Percentiles rank a stretch among this genome's conserved stretches.
Conservation (phyloP, 768 basidiomycete genomes). For the Trametopsis cervina region DNA sequence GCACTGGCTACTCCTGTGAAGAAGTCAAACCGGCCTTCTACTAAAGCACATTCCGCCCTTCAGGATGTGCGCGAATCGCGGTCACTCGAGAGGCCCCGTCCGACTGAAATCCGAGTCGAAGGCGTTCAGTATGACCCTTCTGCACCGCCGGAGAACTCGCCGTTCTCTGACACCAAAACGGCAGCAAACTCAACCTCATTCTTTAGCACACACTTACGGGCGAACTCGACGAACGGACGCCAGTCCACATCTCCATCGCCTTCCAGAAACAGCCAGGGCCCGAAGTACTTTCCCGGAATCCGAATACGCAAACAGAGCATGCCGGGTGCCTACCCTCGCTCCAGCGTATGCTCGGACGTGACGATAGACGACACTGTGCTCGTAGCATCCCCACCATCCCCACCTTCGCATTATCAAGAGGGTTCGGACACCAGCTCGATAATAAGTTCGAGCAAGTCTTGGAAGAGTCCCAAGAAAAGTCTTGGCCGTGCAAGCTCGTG, state of each 20-base stretch:
- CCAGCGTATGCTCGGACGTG: constrained; percentile 54
- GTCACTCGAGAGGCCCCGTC: background rate
- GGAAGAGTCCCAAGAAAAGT: constrained; percentile 20
- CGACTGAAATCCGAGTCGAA: background rate
- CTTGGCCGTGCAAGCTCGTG: constrained; percentile 21
- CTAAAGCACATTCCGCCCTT: constrained; percentile 6
- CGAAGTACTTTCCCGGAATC: constrained; percentile 24
- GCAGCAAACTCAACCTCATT: background rate
- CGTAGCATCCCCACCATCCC: constrained; percentile 54
- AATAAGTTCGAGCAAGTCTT: constrained; percentile 26
- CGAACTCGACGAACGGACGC: background rate
- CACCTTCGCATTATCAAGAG: constrained; percentile 19
- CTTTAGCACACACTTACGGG: background rate
- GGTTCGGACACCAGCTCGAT: constrained; percentile 24
- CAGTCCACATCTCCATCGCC: constrained; percentile 3
- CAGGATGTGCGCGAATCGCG: constrained; percentile 1
- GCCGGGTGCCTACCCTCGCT: constrained; percentile 39
- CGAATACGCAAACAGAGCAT: constrained; percentile 35
- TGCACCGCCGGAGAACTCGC: background rate
- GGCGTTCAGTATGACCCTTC: background rate
- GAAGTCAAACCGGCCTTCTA: constrained; percentile 11
- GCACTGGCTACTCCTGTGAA: constrained; percentile 17
- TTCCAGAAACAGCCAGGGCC: background rate
- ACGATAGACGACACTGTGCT: constrained; percentile 64
- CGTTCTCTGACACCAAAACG: background rate